Conservation (phyloP, 2,329 filamentous ascomycete species). For the Fusarium sp. region DNA sequence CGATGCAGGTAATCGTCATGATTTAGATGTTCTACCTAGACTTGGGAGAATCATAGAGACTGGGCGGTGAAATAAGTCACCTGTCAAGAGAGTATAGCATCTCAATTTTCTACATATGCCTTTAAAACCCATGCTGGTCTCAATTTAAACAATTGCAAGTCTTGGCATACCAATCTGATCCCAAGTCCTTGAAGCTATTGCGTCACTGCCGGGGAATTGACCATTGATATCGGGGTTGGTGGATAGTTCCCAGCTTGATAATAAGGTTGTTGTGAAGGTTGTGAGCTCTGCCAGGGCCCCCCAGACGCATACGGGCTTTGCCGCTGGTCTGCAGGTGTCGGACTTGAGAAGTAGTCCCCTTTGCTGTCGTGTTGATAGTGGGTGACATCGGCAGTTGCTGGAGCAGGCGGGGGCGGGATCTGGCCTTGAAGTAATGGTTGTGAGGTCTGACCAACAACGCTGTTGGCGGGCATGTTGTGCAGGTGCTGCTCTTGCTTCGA, state of each 20-base stretch:
- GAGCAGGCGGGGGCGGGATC: background rate
- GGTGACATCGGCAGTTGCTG: background rate
- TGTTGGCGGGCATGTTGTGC: background rate
- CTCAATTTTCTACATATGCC: too few species aligned
- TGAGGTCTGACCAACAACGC: background rate
- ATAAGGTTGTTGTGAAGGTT: constrained; percentile 1
- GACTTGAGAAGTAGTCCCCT: constrained; percentile 8
- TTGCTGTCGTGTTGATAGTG: constrained; percentile 7
- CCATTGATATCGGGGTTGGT: constrained; percentile 13
- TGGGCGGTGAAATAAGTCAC: too few species aligned
- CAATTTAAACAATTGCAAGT: too few species aligned
- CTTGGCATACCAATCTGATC: too few species aligned
- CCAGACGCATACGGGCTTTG: constrained; percentile 6
- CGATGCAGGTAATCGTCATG: background rate
- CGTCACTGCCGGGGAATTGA: constrained; percentile 4
- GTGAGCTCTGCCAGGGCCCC: constrained; percentile 2
- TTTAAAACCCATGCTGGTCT: too few species aligned
- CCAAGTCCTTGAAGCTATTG: background rate
- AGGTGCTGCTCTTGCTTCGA: background rate
- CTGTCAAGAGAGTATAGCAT: too few species aligned
- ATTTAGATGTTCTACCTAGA: background rate
- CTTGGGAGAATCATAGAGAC: too few species aligned
- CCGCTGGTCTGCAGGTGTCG: background rate
- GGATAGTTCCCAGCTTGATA: constrained; percentile 1
- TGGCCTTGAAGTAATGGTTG: constrained; percentile 9